Base-by-base conservation (phyloP, 2,329 filamentous ascomycete genomes). In the Pseudogymnoascus sp. region DNA sequence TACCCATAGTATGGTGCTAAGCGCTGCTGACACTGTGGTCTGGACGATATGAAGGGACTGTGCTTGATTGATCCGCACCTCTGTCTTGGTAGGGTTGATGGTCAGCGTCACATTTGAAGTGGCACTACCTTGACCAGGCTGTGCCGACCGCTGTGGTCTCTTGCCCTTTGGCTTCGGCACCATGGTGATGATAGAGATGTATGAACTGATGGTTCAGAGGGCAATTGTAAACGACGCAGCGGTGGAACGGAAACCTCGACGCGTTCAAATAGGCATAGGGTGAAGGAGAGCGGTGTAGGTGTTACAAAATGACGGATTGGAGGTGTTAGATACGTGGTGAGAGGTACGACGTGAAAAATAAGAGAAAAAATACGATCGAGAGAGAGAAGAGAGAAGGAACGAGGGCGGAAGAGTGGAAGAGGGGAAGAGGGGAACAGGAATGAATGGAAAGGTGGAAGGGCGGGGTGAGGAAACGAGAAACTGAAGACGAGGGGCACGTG, bases 21-120 rank as follows among this genome's bases (percentile, higher is more conserved):
- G 18, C 18, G 60, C 25, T 58, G 60, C 60, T 8, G 30, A 37
- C 8, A 61, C 47, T 6, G 47, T 35, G 18, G 60, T 61, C n/a
- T 61, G 60, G 6, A 61, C 16, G 22, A 61, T 50, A 7, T 61
- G 14, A 9, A 59, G 33, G 14, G 47, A 59, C 36, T 61, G 60
- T 7, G 41, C 4, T n/a, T 57, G 28, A 5, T 20, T 57, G 28
- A 57, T 20, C 14, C 20, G 18, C 30, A 36, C n/a, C 3, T 22
- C 28, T 33, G 50, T 57, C 22, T n/a, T 12, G 6, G 41, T 47
- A 9, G 20, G 41, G 6, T 25, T 47, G 6, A 22, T 12, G 14
- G 2, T 8, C 22, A 47, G 22, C 41, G n/a, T 16, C 50, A 22
- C 28, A n/a, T 6, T 12, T 20, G 50, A 8, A 28, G 28, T 20